A percentile compares a stretch with the other conserved stretches of the same genome.
phyloP scores from a whole-genome alignment of 176 grass and related monocot species.

The Alloteropsis semialata region DNA sequence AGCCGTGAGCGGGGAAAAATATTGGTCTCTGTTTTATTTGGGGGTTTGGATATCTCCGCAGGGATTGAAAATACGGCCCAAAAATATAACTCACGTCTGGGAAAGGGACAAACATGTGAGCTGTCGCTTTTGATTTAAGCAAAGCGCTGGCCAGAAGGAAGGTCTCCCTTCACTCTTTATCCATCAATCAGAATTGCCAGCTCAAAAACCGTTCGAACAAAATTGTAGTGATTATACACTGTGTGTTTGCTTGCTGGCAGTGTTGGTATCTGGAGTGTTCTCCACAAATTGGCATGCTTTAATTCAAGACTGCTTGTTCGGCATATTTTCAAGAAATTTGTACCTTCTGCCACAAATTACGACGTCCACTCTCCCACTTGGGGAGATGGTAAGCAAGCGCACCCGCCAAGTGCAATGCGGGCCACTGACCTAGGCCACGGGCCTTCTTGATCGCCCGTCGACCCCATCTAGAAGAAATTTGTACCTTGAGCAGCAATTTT shows the following conservation, averaged over 20 bases:
- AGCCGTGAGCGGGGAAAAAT: neutral
- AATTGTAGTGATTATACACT: neutral
- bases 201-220: neutral
- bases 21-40: neutral
- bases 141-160: neutral
- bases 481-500: neutral
- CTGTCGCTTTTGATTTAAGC: constrained; percentile 12
- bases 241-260: neutral
- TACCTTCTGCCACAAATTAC: constrained; percentile 40
- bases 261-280: neutral
- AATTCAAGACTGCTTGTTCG: neutral
- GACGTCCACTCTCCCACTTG: constrained; percentile 50
- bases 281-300: neutral
- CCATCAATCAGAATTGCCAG: neutral
- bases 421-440: too few species aligned
- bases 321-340: neutral
- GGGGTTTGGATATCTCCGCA: neutral
- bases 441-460: too few species aligned
- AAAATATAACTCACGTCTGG: neutral
- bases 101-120: constrained; percentile 4
- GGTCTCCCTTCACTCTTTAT: neutral
- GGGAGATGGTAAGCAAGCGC: constrained; percentile 46
- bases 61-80: neutral
- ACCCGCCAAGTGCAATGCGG: too few species aligned
- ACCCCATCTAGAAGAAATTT: too few species aligned